Evolutionary conservation across 2,329 filamentous ascomycete species (phyloP), one percentile per base, ranked within the genome.

Genomic region (Paecilomyces sp.): DNA sequence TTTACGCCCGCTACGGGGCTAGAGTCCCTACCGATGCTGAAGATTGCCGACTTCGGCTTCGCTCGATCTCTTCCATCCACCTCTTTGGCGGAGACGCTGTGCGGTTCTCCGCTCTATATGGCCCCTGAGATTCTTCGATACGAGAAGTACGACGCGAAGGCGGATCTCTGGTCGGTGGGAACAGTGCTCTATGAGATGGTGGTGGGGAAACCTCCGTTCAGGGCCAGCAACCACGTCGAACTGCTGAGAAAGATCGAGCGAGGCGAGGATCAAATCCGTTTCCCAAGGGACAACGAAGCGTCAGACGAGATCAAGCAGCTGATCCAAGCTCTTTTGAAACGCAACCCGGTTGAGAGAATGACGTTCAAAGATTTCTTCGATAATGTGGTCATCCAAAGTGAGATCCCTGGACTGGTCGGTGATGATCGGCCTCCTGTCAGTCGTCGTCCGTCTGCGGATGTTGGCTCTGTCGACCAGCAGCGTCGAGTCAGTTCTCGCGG

Each of bases 41-140:
- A 99, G 78, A 88, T 99, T 67, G 94, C 94, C 60, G 94, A 99
- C 77, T 99, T 99, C 71, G 94, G 94, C n/a, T 99, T 99, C 72
- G 94, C 94, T 59, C 87, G 94, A 59, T 91, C 95, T 58, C 79
- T 99, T 55, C 93, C 94, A 1, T 87, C 90, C 7, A 96, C 93
- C 0, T 93, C 92, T 4, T 83, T 99, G 63, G 94, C 94, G 11
- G 94, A 99, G 74, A 99, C 94, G 0, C 85, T 99, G 0, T 99
- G 94, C 74, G 94, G 94, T 18, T 97, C 94, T 12, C 94, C 94
- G 9, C 80, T 99, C 28, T 99, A 99, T 78, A 99, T 99, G 94
- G 94, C 94, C 0, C 94, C 94, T 3, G 94, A 99, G 77, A 99
- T 99, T 64, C 81, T 99, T 63, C 88, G 92, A 61, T 99, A 97